These are phyloP conservation scores for Linum usitatissimum DNA, from an alignment of 345 rosid species.

Conservation along the genomic window DNA sequence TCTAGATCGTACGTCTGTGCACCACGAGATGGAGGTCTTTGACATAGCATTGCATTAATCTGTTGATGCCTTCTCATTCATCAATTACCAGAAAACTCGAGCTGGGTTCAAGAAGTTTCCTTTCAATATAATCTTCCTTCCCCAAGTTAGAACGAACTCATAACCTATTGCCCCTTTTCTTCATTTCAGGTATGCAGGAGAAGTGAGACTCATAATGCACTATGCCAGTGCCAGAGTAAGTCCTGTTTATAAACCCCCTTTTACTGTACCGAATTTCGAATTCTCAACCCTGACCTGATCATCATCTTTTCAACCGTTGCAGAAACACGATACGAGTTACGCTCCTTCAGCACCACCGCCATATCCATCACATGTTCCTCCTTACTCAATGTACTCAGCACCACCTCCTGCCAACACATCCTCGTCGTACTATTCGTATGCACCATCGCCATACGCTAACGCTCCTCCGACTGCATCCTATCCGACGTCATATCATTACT, in stretches of 20 bases:
- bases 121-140: too few relatives aligned
- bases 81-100: too few relatives aligned
- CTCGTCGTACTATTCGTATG: too few relatives aligned
- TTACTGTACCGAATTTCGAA: background rate
- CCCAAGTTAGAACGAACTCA: background rate
- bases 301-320: constrained; percentile 8
- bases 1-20: too few relatives aligned
- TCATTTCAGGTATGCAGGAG: constrained; percentile 67
- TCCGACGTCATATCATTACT: background rate
- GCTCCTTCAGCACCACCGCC: constrained; percentile 36
- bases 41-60: too few relatives aligned
- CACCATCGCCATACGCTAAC: background rate
- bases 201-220: constrained; percentile 58
- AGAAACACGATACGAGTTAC: constrained; percentile 32
- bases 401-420: constrained; percentile 8
- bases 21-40: too few relatives aligned
- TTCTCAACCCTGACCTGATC: background rate
- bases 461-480: constrained; percentile 23
- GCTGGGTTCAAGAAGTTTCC: too few relatives aligned
- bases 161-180: background rate
- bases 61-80: too few relatives aligned
- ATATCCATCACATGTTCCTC: constrained; percentile 15
- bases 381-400: constrained; percentile 2
- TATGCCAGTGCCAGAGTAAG: constrained; percentile 55
- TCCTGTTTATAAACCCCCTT: background rate